These are phyloP conservation scores for Monosporozyma yasuniensis DNA, from an alignment of 805 yeast species.

Conservation along the genomic window DNA sequence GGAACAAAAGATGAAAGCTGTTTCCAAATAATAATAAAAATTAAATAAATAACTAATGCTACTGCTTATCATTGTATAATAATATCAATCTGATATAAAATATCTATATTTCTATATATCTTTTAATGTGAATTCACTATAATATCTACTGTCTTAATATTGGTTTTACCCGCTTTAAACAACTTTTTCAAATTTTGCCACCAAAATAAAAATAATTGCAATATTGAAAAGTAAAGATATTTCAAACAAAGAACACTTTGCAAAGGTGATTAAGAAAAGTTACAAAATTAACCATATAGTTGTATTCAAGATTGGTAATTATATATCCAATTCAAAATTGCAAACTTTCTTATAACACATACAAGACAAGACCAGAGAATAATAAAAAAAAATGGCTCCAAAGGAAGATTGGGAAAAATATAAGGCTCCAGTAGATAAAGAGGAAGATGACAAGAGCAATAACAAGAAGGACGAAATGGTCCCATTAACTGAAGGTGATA, in stretches of 20 bases:
- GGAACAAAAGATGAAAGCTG: slow-evolving; percentile 50
- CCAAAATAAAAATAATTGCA: neutral
- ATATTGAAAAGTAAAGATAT: neutral
- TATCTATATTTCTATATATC: neutral
- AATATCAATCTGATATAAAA: neutral
- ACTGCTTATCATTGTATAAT: neutral
- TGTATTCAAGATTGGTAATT: neutral
- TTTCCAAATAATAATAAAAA: slow-evolving; percentile 10
- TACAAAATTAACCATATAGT: no score
- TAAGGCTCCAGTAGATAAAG: slow-evolving; percentile 68
- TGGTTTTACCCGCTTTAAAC: neutral
- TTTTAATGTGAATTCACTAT: neutral
- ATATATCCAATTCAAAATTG: neutral
- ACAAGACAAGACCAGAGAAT: neutral
- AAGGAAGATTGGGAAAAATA: slow-evolving; percentile 98
- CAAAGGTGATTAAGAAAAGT: no score
- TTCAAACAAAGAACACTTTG: neutral
- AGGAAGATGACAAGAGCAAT: slow-evolving; percentile 33
- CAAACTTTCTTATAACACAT: neutral
- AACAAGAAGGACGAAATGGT: slow-evolving; percentile 53
- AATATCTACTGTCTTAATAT: neutral
- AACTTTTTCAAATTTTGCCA: slow-evolving; percentile 1
- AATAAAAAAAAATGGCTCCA: slow-evolving; percentile 66
- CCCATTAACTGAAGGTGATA: slow-evolving; percentile 92
- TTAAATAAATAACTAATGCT: no score